Base-by-base conservation (phyloP, 108 stramenopile species). In the Schizochytrium sp. region DNA sequence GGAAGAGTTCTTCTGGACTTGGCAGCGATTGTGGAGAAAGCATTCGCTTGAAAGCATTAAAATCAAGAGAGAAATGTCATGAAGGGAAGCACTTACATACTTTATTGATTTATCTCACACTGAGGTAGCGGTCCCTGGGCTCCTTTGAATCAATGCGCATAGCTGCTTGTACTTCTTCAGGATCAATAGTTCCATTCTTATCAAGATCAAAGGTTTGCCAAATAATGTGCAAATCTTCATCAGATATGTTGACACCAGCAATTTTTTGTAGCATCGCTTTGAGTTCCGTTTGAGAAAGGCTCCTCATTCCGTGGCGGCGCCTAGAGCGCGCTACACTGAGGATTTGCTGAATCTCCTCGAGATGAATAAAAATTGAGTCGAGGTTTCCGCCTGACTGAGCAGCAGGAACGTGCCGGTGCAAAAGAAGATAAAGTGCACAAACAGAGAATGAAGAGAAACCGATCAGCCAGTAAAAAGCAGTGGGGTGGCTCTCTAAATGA, bases 341-440 rank as follows among this genome's bases (percentile, higher is more conserved):
- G 47, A 83, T 83, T 53, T 83, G 76, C 76, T 83, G 76, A 53
- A 83, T 83, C 76, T 83, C 76, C 1, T 83, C 76, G n/a, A 83
- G 76, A 2, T 83, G 76, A 40, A 55, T 83, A 50, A 83, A 83
- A 40, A 83, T 83, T 5, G 50, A 55, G 3, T 83, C 76, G 53
- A 83, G 53, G 47, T 49, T 49, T 47, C 53, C 28, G 50, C 76
- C 76, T 5, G 47, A 47, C 15, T 55, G 76, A 38, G n/a, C 53
- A 2, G 28, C 50, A 38, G 76, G 76, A 53, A 83, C 55, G 15
- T 42, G 49, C 50, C 76, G 76, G 50, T 40, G 10, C 17, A 83
- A 5, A 40, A 17, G 38, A 55, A 55, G 40, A 53, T 19, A 83
- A 5, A 83, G n/a, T 5, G 50, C 28, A n/a, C 47, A 10, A 7